Evolutionary conservation across 2,329 filamentous ascomycete genomes (phyloP), one percentile per base, ranked within the genome.

Genomic region (Diplodia intermedia): DNA sequence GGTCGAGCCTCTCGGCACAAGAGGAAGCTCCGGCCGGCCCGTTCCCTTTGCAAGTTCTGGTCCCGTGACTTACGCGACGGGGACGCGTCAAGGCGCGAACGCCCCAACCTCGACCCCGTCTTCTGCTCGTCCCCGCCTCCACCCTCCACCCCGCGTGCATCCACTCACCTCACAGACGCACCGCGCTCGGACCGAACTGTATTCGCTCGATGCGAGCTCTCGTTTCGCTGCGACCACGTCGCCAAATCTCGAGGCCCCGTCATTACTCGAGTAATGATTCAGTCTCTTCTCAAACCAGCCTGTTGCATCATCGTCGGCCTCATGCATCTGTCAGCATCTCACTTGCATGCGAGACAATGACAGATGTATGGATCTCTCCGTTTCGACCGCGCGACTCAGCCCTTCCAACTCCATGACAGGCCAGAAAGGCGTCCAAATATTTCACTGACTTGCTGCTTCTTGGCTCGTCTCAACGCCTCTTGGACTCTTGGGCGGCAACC

Each of bases 21-120:
- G 40, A 18, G 9, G 23, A 47, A 0, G 55, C 36, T 47, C 55
- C 55, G 55, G 29, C 38, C 55, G 55, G 47, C 14, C 55, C 55
- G 57, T 49, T 31, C 26, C 26, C 36, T 14, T 26, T 18, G 20
- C 14, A 0, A 29, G 36, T 23, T n/a, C 36, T 43, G 15, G 7
- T 49, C 57, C 18, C 57, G 57, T 61, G 57, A 49, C 40, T 33
- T 60, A n/a, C 57, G 57, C 57, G 57, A 49, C n/a, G 23, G 26
- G n/a, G 5, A 47, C 57, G 57, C 57, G 57, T 31, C 36, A 18
- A n/a, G 14, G 23, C 57, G 40, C 15, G 15, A n/a, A 23, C 15
- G 23, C 40, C 9, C 23, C 23, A 18, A 8, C 57, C 57, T 20
- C 57, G 40, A 8, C 57, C 57, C 31, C 57, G 40, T 61, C 12